These are phyloP conservation scores for Hypoxylon fuscum DNA, from an alignment of 495 filamentous ascomycete species.

Conservation along the genomic window DNA sequence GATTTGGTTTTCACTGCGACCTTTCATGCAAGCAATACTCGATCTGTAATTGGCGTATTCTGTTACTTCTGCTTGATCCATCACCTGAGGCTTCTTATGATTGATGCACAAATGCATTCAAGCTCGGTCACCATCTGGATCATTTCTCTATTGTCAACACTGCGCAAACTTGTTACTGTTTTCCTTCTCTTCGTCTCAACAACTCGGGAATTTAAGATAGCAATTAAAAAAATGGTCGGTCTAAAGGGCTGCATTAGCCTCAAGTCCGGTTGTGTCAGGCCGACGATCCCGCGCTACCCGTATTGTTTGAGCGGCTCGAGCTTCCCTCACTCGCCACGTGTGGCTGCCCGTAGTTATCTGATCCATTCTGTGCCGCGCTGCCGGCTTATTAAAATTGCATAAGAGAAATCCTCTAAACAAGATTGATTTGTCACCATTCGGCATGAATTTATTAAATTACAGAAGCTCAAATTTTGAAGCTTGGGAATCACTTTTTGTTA, in stretches of 20 bases:
- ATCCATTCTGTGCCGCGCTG: constrained; percentile 3
- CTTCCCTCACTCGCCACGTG: constrained; percentile 9
- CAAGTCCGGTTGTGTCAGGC: constrained; percentile 27
- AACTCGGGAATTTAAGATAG: no score
- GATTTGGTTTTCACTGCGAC: constrained; percentile 20
- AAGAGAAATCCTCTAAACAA: no score
- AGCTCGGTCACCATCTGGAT: not conserved
- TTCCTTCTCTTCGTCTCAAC: no score
- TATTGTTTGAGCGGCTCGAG: constrained; percentile 3
- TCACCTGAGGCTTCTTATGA: constrained; percentile 4
- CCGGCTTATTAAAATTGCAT: not conserved
- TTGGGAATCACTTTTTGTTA: no score
- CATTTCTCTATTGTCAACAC: no score
- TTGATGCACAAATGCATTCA: constrained; percentile 3
- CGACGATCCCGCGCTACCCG: constrained; percentile 17
- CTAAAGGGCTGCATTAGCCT: constrained; percentile 16
- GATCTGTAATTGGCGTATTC: constrained; percentile 1
- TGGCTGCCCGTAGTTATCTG: constrained; percentile 12
- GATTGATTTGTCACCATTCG: no score
- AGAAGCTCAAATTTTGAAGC: no score
- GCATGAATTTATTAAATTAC: no score
- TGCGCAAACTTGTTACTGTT: no score
- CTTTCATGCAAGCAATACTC: constrained; percentile 29
- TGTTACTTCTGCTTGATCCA: not conserved
- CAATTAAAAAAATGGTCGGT: constrained; percentile 4